Evolutionary conservation across 75 land plant genomes (phyloP), one percentile per base, ranked within the genome.

Genomic region (Pseudotsuga menziesii): DNA sequence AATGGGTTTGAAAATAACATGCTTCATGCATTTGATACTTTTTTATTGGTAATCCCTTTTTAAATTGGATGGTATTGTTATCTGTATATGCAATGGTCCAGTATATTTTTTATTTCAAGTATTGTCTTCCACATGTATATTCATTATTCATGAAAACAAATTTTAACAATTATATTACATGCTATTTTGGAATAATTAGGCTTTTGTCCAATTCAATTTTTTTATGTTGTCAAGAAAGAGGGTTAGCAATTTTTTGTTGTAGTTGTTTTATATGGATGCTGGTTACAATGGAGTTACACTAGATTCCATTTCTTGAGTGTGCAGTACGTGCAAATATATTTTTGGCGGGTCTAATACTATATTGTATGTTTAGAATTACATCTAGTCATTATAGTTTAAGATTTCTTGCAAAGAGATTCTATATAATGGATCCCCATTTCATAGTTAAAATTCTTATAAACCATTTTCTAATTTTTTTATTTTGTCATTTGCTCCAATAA

Each of bases 381-480:
- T 48, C 9, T 48, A 48, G 54, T 48, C 54, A 48, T 48, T 48
- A 12, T 48, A 48, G 54, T 9, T 48, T 48, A 48, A 9, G 54
- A 48, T 48, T 48, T 11, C 54, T 1, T 32, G 17, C 32, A 35
- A 35, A 25, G 19, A 61, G 55, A 29, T 25, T 58, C 11, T 73
- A 3, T 58, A 29, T 58, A 14, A 25, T 63, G 58, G 55, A 73
- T 73, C 3, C 75, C 20, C 25, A 20, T 73, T 73, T 20, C 63
- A 75, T 58, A 58, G 27, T 73, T 71, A 75, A 26, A 13, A 60
- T 60, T 25, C 63, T 75, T 58, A 60, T 27, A 27, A n/a, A 12
- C 23, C 9, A 16, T 19, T 22, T 16, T 35, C 39, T 2, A 64
- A 35, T 4, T 29, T 64, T 64, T 20, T 48, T 4, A 4, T 64